Evolutionary conservation across 148 eudicot genomes (phyloP).

Genomic region (Nepenthes mirabilis): DNA sequence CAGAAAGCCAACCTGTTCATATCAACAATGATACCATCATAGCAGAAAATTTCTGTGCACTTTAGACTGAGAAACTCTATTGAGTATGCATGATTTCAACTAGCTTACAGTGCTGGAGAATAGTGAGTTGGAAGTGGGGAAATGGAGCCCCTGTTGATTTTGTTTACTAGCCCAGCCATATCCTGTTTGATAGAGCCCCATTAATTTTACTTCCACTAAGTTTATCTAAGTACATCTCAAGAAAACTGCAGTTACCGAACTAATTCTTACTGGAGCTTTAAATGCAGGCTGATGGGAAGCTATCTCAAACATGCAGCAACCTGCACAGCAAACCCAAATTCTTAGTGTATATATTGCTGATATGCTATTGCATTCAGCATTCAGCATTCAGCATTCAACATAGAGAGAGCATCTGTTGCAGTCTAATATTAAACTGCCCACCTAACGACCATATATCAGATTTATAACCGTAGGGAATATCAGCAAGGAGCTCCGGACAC

Average conservation of each 20-base stretch:
- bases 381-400: background rate
- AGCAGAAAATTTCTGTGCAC: no score
- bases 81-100: background rate
- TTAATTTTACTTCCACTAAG: background rate
- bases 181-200: slow-evolving; percentile 20
- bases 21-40: no score
- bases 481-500: slow-evolving; percentile 69
- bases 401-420: background rate
- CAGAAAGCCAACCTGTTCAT: no score
- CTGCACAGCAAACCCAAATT: slow-evolving; percentile 18
- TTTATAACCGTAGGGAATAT: slow-evolving; percentile 60
- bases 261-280: slow-evolving; percentile 64
- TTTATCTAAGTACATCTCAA: background rate
- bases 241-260: background rate
- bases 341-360: background rate
- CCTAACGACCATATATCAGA: slow-evolving; percentile 77
- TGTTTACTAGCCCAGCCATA: slow-evolving; percentile 41
- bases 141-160: slow-evolving; percentile 45
- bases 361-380: background rate
- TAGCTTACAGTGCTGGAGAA: slow-evolving; percentile 40
- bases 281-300: slow-evolving; percentile 92
- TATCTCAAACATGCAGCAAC: slow-evolving; percentile 95
- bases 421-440: slow-evolving; percentile 9
- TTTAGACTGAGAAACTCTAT: no score
- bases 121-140: slow-evolving; percentile 54